Conservation (phyloP, 352 stramenopile genomes). For the Hyaloperonospora brassicae region DNA sequence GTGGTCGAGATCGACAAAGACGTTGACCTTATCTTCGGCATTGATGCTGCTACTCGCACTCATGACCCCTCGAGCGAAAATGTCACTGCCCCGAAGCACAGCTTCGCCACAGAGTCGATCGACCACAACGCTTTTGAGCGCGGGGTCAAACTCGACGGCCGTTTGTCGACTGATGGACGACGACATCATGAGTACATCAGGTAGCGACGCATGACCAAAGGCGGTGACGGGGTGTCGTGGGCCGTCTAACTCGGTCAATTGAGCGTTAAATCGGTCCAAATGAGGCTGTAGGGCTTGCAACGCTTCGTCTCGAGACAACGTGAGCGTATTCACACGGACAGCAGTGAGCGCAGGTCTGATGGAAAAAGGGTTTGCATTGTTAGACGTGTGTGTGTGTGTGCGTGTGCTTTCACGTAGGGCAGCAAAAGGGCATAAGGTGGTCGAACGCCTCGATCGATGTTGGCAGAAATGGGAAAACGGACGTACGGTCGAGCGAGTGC, state of each 20-base stretch:
- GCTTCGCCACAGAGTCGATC: slow-evolving; percentile 90
- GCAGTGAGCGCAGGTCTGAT: slow-evolving; percentile 58
- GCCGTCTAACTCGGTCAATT: slow-evolving; percentile 29
- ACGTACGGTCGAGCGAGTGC: slow-evolving; percentile 37
- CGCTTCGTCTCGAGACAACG: slow-evolving; percentile 45
- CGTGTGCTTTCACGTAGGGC: too few relatives aligned
- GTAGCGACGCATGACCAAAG: slow-evolving; percentile 33
- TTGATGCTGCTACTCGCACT: slow-evolving; percentile 82
- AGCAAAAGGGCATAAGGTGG: not conserved
- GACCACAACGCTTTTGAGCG: slow-evolving; percentile 70
- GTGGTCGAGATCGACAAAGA: slow-evolving; percentile 84
- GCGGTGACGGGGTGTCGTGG: slow-evolving; percentile 32
- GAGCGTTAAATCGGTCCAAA: slow-evolving; percentile 48
- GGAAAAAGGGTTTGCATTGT: not conserved
- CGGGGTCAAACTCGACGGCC: slow-evolving; percentile 20
- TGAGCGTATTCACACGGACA: slow-evolving; percentile 74
- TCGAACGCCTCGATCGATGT: not conserved
- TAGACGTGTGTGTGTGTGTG: too few relatives aligned
- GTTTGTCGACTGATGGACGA: slow-evolving; percentile 29
- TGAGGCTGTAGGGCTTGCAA: slow-evolving; percentile 34
- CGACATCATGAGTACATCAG: slow-evolving; percentile 63
- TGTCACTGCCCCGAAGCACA: slow-evolving; percentile 89
- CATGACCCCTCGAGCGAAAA: slow-evolving; percentile 90
- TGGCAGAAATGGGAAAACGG: too few relatives aligned
- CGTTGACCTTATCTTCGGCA: slow-evolving; percentile 64